phyloP scores from a whole-genome alignment of 345 rosid species.

The Cardamine occulta region DNA sequence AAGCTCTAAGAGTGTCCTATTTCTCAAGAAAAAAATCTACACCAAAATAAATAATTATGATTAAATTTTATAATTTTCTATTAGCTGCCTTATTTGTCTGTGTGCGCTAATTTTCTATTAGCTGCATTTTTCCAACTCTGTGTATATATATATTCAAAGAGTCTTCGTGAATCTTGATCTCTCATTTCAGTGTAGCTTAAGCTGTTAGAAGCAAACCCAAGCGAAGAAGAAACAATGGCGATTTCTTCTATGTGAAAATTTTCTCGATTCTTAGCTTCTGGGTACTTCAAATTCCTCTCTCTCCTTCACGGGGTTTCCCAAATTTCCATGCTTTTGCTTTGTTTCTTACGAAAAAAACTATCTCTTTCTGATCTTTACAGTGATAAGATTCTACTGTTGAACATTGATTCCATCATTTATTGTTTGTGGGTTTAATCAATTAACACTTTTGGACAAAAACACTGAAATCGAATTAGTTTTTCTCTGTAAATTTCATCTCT shows the following conservation, averaged over 20 bases:
- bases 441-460: background rate
- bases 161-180: slow-evolving; percentile 7
- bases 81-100: slow-evolving; percentile 41
- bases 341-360: slow-evolving; percentile 4
- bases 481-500: background rate
- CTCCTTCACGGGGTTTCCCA: slow-evolving; percentile 18
- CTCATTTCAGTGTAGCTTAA: slow-evolving; percentile 31
- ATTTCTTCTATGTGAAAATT: slow-evolving; percentile 20
- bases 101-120: slow-evolving; percentile 36
- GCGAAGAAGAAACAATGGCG: slow-evolving; percentile 15
- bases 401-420: slow-evolving; percentile 20
- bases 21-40: slow-evolving; percentile 23
- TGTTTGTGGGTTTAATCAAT: background rate
- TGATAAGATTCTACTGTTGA: background rate
- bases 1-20: background rate
- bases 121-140: slow-evolving; percentile 26
- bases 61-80: background rate
- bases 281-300: slow-evolving; percentile 45
- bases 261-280: slow-evolving; percentile 37
- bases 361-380: slow-evolving; percentile 11
- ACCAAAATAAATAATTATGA: background rate
- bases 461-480: slow-evolving; percentile 9
- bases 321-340: slow-evolving; percentile 26
- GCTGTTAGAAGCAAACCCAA: slow-evolving; percentile 29
- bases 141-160: background rate